These are phyloP conservation scores for Heterobasidion occidentale DNA, from an alignment of 1,284 basidiomycete genomes.

Conservation along the genomic window DNA sequence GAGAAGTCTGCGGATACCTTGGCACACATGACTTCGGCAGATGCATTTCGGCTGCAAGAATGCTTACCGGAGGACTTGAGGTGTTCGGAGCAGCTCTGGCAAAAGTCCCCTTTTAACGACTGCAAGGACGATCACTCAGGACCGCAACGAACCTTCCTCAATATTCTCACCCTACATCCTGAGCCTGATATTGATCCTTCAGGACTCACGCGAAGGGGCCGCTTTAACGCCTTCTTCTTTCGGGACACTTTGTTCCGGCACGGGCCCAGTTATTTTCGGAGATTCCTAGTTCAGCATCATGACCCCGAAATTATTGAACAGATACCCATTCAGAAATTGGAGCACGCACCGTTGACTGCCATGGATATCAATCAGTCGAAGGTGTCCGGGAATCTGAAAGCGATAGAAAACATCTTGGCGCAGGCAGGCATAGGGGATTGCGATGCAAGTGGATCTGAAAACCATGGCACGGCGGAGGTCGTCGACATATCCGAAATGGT, in stretches of 20 bases:
- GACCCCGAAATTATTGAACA: neutral
- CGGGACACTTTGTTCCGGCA: neutral
- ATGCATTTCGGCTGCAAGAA: neutral
- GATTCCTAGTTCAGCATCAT: neutral
- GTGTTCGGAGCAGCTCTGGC: constrained; percentile 23
- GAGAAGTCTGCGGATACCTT: constrained; percentile 18
- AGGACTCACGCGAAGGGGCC: neutral
- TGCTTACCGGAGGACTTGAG: constrained; percentile 16
- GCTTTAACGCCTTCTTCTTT: neutral
- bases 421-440: neutral
- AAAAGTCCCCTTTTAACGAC: constrained; percentile 5
- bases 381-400: neutral
- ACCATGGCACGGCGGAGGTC: neutral
- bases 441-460: neutral
- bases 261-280: neutral
- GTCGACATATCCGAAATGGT: neutral
- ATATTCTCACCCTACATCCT: neutral
- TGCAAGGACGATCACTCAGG: neutral
- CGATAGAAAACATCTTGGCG: neutral
- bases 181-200: neutral
- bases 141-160: neutral
- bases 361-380: constrained; percentile 3
- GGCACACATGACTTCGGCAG: constrained; percentile 21
- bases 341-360: neutral
- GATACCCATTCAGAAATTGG: neutral